Evolutionary conservation across 2,329 filamentous ascomycete species (phyloP).

Genomic region (Monosporascus sp.): DNA sequence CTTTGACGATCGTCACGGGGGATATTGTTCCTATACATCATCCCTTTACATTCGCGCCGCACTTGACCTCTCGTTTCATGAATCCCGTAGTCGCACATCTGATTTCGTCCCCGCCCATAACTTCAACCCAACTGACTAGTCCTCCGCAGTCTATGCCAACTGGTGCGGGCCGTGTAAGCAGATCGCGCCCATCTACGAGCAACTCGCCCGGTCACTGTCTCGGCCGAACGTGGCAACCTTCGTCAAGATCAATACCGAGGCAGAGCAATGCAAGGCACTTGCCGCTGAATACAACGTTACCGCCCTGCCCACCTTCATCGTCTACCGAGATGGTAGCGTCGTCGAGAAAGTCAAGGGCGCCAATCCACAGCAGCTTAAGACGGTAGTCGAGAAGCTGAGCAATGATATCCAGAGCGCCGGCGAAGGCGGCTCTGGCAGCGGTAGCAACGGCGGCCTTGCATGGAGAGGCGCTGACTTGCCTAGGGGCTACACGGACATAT

Average conservation of each 20-base stretch:
- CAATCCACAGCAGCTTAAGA: slow-evolving; percentile 64
- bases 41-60: too few relatives aligned
- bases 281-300: slow-evolving; percentile 68
- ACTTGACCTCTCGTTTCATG: background rate
- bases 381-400: slow-evolving; percentile 65
- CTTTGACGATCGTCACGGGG: too few relatives aligned
- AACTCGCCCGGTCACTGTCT: slow-evolving; percentile 66
- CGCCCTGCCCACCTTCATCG: slow-evolving; percentile 83
- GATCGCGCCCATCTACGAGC: slow-evolving; percentile 78
- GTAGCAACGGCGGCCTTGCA: slow-evolving; percentile 35
- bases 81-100: background rate
- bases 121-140: slow-evolving; percentile 5
- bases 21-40: too few relatives aligned
- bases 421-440: slow-evolving; percentile 36
- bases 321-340: slow-evolving; percentile 69
- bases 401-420: slow-evolving; percentile 58
- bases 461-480: slow-evolving; percentile 77
- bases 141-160: slow-evolving; percentile 69
- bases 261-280: slow-evolving; percentile 59
- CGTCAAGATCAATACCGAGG: slow-evolving; percentile 79
- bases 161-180: slow-evolving; percentile 81
- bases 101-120: background rate
- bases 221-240: slow-evolving; percentile 72
- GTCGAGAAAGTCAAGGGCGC: slow-evolving; percentile 69
- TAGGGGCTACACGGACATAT: slow-evolving; percentile 78